Base-by-base conservation (phyloP, 495 filamentous ascomycete species). In the Paragyromitra xinjiangensis region DNA sequence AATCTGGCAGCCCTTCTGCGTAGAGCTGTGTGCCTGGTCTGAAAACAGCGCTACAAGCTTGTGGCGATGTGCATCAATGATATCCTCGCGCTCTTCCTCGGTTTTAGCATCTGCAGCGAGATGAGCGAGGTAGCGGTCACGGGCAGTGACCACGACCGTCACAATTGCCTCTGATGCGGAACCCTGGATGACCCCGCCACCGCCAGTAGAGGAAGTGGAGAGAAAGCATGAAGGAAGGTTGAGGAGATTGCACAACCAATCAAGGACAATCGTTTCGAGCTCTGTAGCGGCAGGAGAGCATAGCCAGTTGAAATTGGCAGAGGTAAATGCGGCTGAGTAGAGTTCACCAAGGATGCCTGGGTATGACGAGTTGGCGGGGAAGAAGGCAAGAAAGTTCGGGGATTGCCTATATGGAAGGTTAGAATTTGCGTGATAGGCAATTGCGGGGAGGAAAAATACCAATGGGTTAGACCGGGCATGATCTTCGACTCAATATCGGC, bases 381-480 rank as follows among this genome's bases (percentile, higher is more conserved):
- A 99, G 88, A 94, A 99, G 45, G 95, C 95, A 88, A 97, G 92
- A 88, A 97, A 99, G 83, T 95, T 95, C 1, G 95, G 95, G 2
- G 91, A 92, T 83, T 97, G 93, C 87, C 84, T 85, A 58, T 51
- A 64, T n/a, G 48, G 14, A 29, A 6, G 29, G 12, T 61, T 61
- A 39, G 56, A 51, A 37, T 39, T 26, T 8, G 7, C 5, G n/a
- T 24, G 14, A 5, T 53, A 44, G 48, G 34, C n/a, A 62, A 61
- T 40, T 50, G 6, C 29, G 45, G 6, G 37, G 50, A 29, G 24
- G 53, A 56, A 56, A 26, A 50, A n/a, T 83, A 90, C 92, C 95
- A 99, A 84, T 98, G 95, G 0, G 95, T 99, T 67, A 99, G 85
- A 3, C 95, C 95, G 0, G 95, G 95, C 83, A 97, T 90, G 83